Evolutionary conservation across 202 grass and related monocot species (phyloP).

Genomic region (Setaria italica): DNA sequence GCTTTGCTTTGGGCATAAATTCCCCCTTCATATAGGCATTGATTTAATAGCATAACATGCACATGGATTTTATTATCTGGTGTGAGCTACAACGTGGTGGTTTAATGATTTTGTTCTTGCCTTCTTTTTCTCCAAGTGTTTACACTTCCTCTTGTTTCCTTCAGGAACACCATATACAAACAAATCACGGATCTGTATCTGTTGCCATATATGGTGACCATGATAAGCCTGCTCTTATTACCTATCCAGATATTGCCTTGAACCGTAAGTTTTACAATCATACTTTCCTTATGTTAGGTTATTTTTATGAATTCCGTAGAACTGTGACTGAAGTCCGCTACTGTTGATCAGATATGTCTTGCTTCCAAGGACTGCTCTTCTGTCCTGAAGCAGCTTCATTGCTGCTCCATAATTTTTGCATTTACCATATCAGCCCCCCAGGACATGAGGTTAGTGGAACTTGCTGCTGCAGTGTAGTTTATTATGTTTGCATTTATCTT

Average conservation of each 20-base stretch:
- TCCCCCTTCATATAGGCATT: slow-evolving; percentile 23
- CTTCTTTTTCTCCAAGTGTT: slow-evolving; percentile 30
- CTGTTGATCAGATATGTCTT: slow-evolving; percentile 90
- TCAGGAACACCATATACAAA: slow-evolving; percentile 97
- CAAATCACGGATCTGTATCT: slow-evolving; percentile 88
- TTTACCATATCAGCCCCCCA: slow-evolving; percentile 98
- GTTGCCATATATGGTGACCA: slow-evolving; percentile 91
- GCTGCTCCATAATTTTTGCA: slow-evolving; percentile 95
- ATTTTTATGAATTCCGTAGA: slow-evolving; percentile 15
- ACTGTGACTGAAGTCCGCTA: slow-evolving; percentile 24
- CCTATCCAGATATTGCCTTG: slow-evolving; percentile 94
- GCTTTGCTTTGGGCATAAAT: slow-evolving; percentile 23
- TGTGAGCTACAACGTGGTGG: not conserved
- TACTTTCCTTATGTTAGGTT: not conserved
- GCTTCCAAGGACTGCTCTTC: slow-evolving; percentile 98
- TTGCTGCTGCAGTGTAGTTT: slow-evolving; percentile 28
- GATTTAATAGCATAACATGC: slow-evolving; percentile 2
- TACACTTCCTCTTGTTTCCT: slow-evolving; percentile 33
- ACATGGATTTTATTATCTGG: not conserved
- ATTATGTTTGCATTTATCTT: slow-evolving; percentile 9
- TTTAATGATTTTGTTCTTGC: slow-evolving; percentile 27
- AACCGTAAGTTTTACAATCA: slow-evolving; percentile 73
- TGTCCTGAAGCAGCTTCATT: slow-evolving; percentile 91
- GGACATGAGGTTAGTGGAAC: slow-evolving; percentile 90
- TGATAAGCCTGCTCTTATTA: slow-evolving; percentile 97